These are phyloP conservation scores for Mortierella sp. DNA, from an alignment of 371 early-diverging fungal genomes.

Conservation along the genomic window DNA sequence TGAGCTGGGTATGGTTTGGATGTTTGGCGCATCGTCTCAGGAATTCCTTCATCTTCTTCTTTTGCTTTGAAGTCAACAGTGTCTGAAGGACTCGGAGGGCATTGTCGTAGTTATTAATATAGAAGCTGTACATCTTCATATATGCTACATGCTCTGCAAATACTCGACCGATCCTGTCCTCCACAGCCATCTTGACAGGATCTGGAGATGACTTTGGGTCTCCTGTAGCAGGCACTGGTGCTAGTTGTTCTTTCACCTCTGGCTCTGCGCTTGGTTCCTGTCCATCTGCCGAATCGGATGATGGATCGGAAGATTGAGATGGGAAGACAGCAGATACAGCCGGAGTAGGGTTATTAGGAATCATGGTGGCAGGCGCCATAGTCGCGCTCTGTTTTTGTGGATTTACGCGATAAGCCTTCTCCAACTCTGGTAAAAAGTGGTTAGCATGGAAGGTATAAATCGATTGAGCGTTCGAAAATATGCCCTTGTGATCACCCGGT, in stretches of 20 bases:
- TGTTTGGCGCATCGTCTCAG: constrained; percentile 57
- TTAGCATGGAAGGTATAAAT: constrained; percentile 75
- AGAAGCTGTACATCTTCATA: constrained; percentile 78
- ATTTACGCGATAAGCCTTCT: constrained; percentile 55
- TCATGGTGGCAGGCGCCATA: constrained; percentile 4
- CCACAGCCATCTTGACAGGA: constrained; percentile 16
- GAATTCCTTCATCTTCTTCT: constrained; percentile 56
- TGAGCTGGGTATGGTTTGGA: constrained; percentile 69
- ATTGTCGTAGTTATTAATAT: constrained; percentile 82
- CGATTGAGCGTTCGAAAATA: constrained; percentile 80
- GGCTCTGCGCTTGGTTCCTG: neutral
- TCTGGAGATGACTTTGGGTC: neutral
- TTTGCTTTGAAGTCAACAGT: constrained; percentile 53
- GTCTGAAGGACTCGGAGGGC: constrained; percentile 66
- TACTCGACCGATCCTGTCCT: constrained; percentile 61
- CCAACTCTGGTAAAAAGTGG: constrained; percentile 73
- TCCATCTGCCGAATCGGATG: neutral
- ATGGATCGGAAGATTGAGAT: too few species aligned
- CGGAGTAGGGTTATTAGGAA: constrained; percentile 10
- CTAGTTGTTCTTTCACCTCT: neutral
- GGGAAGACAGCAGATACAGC: neutral
- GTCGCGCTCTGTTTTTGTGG: neutral
- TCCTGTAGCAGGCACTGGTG: neutral
- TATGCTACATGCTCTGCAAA: constrained; percentile 62
- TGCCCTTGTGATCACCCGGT: constrained; percentile 61